A percentile compares a stretch with the other conserved stretches of the same genome.
These are phyloP conservation scores for Eutrema salsugineum DNA, from an alignment of 441 rosid species.

Conservation along the genomic window DNA sequence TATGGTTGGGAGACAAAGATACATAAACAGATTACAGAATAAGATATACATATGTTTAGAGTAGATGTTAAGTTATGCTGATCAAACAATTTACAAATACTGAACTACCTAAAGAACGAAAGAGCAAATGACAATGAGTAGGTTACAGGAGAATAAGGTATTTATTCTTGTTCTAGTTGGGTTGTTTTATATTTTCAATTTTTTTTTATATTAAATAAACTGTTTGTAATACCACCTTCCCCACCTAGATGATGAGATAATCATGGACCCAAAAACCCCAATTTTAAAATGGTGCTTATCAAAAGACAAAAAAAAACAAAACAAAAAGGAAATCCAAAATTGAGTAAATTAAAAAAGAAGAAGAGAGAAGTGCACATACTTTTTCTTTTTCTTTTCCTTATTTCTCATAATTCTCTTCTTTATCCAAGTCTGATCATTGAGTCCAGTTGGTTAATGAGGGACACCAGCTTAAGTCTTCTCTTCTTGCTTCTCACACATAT, in stretches of 20 bases:
- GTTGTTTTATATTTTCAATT: constrained; percentile 37
- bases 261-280: constrained; percentile 51
- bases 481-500: constrained; percentile 7
- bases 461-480: constrained; percentile 47
- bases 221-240: constrained; percentile 25
- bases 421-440: constrained; percentile 43
- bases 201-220: neutral
- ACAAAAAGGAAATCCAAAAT: neutral
- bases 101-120: neutral
- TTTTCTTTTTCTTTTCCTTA: constrained; percentile 3
- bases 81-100: neutral
- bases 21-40: neutral
- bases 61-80: constrained; percentile 7
- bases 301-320: neutral
- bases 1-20: constrained; percentile 8
- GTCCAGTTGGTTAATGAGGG: constrained; percentile 48
- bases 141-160: neutral
- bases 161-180: constrained; percentile 24
- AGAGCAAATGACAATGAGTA: neutral
- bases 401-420: constrained; percentile 21
- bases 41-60: neutral
- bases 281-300: constrained; percentile 37
- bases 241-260: constrained; percentile 84
- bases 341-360: constrained; percentile 5
- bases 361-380: constrained; percentile 18